Base-by-base conservation (phyloP, 768 basidiomycete genomes). In the Pleurotus cornucopiae region DNA sequence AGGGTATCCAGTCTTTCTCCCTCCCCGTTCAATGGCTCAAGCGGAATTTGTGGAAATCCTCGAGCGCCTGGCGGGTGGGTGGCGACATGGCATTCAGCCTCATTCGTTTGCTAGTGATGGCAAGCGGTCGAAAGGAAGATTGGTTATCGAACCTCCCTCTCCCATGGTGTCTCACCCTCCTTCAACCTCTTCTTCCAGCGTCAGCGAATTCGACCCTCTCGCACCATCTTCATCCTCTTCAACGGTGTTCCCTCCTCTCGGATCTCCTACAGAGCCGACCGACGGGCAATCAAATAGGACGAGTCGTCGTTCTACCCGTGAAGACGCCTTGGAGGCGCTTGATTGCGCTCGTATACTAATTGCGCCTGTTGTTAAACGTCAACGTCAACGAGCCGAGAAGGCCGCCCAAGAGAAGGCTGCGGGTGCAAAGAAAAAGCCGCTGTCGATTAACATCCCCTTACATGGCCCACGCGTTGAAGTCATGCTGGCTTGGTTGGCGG, bases 401-500 rank as follows among this genome's bases (percentile, higher is more conserved):
- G 71, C 71, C 0, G 78, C 72, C 2, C 72, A 75, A 41, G 84
- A 83, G 56, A 84, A 76, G 66, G 72, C 67, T 18, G 68, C 70
- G 21, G 76, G 72, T 44, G 66, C 61, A 49, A 80, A 77, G 72
- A 83, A 84, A 73, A 87, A 83, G 67, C 73, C 81, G 38, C 62
- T 82, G 59, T 79, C 84, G 49, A 88, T 92, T 67, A 89, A 84
- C 64, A 90, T 94, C 56, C 89, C 90, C 7, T 71, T 94, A 60
- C 89, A 92, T 69, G 91, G 91, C 0, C 91, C 92, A 37, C 79
- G 90, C 5, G 91, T 94, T 46, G 91, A 94, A 70, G 77, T 94
- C 55, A 77, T 92, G 55, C 76, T 94, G 55, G 91, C 91, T 43
- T 94, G 90, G 90, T 72, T 94, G 54, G 91, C 78, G 21, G 90